Evolutionary conservation across 139 green algal genomes (phyloP), one percentile per base, ranked within the genome.

Genomic region (Volvox reticuliferus): DNA sequence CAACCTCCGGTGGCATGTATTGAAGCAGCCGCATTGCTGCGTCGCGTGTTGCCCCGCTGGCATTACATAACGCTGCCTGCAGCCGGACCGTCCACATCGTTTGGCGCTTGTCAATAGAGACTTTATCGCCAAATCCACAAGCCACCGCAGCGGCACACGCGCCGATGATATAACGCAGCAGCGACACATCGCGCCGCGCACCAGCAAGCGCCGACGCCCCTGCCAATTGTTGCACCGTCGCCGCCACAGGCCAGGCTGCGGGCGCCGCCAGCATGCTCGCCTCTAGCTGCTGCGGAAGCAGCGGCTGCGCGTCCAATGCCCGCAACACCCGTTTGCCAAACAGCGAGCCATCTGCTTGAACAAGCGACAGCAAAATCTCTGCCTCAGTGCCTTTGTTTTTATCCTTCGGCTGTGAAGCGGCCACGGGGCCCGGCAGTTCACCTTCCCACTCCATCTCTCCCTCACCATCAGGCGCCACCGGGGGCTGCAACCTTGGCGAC

Each of bases 81-180:
- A 89, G 84, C 69, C 17, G 36, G 37, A 44, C 20, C 69, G 69
- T 50, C 63, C 2, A 62, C 1, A 20, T 3, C 22, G 13, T 35
- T 21, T 35, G 33, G 18, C 13, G 44, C 12, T 19, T 63, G 1
- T 32, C 65, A 24, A 28, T 22, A n/a, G 30, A 28, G 0, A 67
- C 21, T 6, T 24, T 24, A 20, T 22, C 63, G 33, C 82, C 63
- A 9, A 30, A 12, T 13, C 55, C 80, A 20, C 17, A 35, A 37
- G 67, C 28, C 65, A 80, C 62, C 19, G 63, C 69, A 24, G 82
- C 68, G 24, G 67, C n/a, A 61, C n/a, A 63, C 35, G 78, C 61
- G 20, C 79, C 79, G 16, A 93, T 35, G 50, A 95, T 82, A 78
- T 91, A 91, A 62, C 82, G 80, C 44, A 95, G 82, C 35, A 95